These are phyloP conservation scores for Metschnikowia kunwiensis DNA, from an alignment of 805 yeast species.

Conservation along the genomic window DNA sequence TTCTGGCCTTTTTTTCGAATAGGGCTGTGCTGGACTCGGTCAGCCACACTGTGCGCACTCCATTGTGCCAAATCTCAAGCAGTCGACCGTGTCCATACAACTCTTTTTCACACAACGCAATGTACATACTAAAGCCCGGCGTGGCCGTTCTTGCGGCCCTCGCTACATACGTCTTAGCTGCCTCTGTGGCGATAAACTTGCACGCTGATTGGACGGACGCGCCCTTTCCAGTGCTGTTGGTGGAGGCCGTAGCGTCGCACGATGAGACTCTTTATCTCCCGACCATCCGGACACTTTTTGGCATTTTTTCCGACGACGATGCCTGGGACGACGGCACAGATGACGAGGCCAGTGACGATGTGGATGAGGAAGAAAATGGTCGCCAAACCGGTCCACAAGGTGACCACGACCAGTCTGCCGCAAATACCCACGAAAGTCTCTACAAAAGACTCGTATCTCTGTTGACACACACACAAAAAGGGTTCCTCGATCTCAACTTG, in stretches of 20 bases:
- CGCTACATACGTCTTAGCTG: not conserved
- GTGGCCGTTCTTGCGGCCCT: not conserved
- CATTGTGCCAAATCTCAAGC: no score
- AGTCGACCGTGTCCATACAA: no score
- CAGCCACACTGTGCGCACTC: no score
- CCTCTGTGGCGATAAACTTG: conserved; percentile 8
- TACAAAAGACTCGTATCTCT: not conserved
- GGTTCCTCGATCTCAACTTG: conserved; percentile 41
- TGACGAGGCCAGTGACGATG: conserved; percentile 4
- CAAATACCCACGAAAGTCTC: not conserved
- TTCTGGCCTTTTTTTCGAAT: no score
- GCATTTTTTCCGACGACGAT: conserved; percentile 4
- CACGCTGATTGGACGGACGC: conserved; percentile 15
- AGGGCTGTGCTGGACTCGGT: no score
- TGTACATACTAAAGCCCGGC: no score
- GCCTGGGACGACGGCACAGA: conserved; percentile 13
- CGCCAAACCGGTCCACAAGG: not conserved
- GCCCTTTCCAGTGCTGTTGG: conserved; percentile 15
- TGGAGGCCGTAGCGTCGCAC: conserved; percentile 16
- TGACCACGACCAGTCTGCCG: not conserved
- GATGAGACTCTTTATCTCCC: conserved; percentile 13
- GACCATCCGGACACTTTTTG: conserved; percentile 6
- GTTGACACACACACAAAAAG: conserved; percentile 4
- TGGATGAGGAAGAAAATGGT: not conserved
- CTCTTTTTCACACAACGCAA: no score